Conservation (phyloP, 768 basidiomycete genomes). For the Lentinula raphanica region DNA sequence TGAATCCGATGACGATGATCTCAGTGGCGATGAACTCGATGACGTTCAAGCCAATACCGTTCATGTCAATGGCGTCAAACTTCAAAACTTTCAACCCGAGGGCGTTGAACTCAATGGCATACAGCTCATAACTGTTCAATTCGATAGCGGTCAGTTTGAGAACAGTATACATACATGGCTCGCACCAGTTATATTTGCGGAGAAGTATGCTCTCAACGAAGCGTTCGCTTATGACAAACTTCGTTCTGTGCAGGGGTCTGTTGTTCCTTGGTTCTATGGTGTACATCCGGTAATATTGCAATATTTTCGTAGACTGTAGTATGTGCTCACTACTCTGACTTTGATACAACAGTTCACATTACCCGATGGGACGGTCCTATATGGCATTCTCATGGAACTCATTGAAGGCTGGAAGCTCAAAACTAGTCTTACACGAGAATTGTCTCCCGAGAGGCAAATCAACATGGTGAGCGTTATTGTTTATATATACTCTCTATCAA, state of each 20-base stretch:
- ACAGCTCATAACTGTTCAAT: too few relatives aligned
- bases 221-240: constrained; percentile 20
- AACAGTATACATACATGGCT: not conserved
- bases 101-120: too few relatives aligned
- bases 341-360: not conserved
- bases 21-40: too few relatives aligned
- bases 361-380: not conserved
- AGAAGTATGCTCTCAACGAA: constrained; percentile 18
- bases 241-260: constrained; percentile 17
- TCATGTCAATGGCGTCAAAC: too few relatives aligned
- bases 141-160: too few relatives aligned
- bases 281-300: constrained; percentile 14
- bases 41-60: too few relatives aligned
- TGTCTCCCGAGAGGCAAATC: constrained; percentile 14
- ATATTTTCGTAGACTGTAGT: not conserved
- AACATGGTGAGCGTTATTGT: constrained; percentile 13
- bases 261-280: constrained; percentile 24
- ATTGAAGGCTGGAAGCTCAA: not conserved
- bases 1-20: not conserved
- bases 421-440: constrained; percentile 5
- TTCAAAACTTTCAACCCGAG: too few relatives aligned
- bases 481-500: not conserved
- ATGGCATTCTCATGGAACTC: not conserved
- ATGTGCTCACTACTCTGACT: not conserved
- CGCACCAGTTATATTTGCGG: constrained; percentile 10